Evolutionary conservation across 108 stramenopile species (phyloP).

Genomic region (Cyclotella cryptica): DNA sequence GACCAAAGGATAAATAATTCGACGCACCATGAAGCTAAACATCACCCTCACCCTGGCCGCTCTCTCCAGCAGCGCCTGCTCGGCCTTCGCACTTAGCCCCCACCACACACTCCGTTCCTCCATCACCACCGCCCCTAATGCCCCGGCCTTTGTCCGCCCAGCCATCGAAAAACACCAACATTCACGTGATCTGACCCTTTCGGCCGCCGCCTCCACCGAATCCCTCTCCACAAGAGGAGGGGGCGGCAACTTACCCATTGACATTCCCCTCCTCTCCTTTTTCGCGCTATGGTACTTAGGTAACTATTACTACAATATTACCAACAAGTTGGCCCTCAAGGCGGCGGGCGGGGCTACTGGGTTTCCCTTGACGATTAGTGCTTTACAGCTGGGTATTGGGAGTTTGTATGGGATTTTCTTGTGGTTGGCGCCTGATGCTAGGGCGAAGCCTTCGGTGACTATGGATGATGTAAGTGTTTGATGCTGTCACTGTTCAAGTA

Average conservation of each 20-base stretch:
- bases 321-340: slow-evolving; percentile 69
- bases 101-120: slow-evolving; percentile 11
- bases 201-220: slow-evolving; percentile 14
- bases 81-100: slow-evolving; percentile 48
- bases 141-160: slow-evolving; percentile 35
- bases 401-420: slow-evolving; percentile 68
- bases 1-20: neutral
- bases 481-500: neutral
- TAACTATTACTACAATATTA: slow-evolving; percentile 79
- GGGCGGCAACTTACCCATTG: slow-evolving; percentile 21
- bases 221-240: slow-evolving; percentile 39
- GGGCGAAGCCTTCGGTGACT: slow-evolving; percentile 48
- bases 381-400: slow-evolving; percentile 64
- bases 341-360: slow-evolving; percentile 62
- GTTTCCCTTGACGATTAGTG: slow-evolving; percentile 65
- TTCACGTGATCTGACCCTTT: slow-evolving; percentile 14
- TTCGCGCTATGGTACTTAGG: slow-evolving; percentile 75
- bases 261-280: slow-evolving; percentile 55
- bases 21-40: slow-evolving; percentile 42
- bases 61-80: slow-evolving; percentile 27
- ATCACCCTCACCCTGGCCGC: slow-evolving; percentile 36
- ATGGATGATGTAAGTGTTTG: slow-evolving; percentile 51
- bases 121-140: slow-evolving; percentile 1
- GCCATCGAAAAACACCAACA: too few relatives aligned
- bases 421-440: slow-evolving; percentile 68